phyloP scores from a whole-genome alignment of 129 eudicot species.

The Daucus carota region DH1_v3.0 NC_030384.2:39745001-39745500 shows the following conservation, averaged over 20 bases:
- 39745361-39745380: conserved; percentile 59
- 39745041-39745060: background rate
- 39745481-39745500: conserved; percentile 21
- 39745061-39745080: background rate
- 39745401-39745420: conserved; percentile 52
- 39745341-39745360: conserved; percentile 38
- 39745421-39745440: conserved; percentile 73
- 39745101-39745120: background rate
- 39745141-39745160: conserved; percentile 2
- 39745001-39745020: background rate
- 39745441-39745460: conserved; percentile 39
- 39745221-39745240: conserved; percentile 74
- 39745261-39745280: background rate
- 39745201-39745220: conserved; percentile 83
- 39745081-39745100: background rate
- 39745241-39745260: conserved; percentile 61
- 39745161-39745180: conserved; percentile 5
- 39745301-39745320: background rate
- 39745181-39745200: conserved; percentile 36
- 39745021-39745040: background rate
- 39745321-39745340: background rate
- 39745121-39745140: background rate
- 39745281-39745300: background rate
- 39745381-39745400: conserved; percentile 81
- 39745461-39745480: conserved; percentile 63